Evolutionary conservation across 306 rosid genomes (phyloP), one percentile per base, ranked within the genome.

Genomic region (Ceratonia siliqua): DNA sequence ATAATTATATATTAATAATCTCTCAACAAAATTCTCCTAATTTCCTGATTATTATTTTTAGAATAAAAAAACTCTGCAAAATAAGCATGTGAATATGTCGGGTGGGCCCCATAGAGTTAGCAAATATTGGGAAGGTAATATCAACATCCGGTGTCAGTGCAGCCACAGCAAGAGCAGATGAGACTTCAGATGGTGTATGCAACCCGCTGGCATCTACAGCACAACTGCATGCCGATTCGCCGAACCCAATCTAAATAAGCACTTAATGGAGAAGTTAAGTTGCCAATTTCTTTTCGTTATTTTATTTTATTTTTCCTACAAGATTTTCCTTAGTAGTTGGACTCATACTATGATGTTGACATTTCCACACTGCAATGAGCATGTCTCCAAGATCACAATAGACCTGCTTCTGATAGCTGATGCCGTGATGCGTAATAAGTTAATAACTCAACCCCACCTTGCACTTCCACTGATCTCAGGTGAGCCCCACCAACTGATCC

Each of bases 71-170:
- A 52, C 56, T 0, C 13, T 28, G 58, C 30, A 24, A 20, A 72
- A 72, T 15, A 24, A 27, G 77, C 68, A 76, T 46, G 81, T 54
- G 75, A 72, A 28, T 28, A 70, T 75, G 84, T 71, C 70, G 82
- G 82, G 63, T 28, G 82, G 74, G 18, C 70, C 64, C 63, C 72
- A 48, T 53, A 32, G 10, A 35, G 48, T 22, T 10, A 24, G 59
- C 14, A 25, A 1, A 38, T 5, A 2, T 6, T 15, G 24, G 74
- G 77, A 22, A 14, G 66, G 75, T 35, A 38, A 71, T 65, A 64
- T 70, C 74, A 36, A 63, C 80, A 70, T 72, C 75, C 18, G 33
- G 38, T 66, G 68, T 48, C 74, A 76, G 74, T 66, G 67, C 21
- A 57, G 54, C 36, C 48, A 38, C 58, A 58, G 18, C 49, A 42